Base-by-base conservation (phyloP, 2,329 filamentous ascomycete genomes). In the Samsoniella hepiali region DNA sequence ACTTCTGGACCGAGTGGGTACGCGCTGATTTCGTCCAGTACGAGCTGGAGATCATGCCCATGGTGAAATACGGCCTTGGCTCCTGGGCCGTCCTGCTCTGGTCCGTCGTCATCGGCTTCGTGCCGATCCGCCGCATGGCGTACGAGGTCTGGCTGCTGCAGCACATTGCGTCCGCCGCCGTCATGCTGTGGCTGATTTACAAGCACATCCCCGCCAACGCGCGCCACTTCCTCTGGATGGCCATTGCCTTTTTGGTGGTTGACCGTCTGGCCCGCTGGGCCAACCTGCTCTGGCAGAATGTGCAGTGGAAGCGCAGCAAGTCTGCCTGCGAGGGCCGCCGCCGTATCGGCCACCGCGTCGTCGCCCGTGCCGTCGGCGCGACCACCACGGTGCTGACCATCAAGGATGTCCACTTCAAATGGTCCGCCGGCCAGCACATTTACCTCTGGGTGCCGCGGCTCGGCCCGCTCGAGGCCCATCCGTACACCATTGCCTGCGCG, bases 81-180 rank as follows among this genome's bases (percentile, higher is more conserved):
- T 87, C 87, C 1, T 91, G 88, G 87, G 84, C 74, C 1, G 73
- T 90, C 15, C 74, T 91, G 38, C 75, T 87, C 0, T 91, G 88
- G 88, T 87, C 87, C 44, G 80, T 84, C 27, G 71, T 90, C 38
- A 84, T 84, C 7, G 87, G 86, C 2, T 78, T 89, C 62, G 80
- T 84, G 7, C 89, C 89, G 0, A 76, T 91, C 40, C 82, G 89
- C 5, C 81, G 84, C n/a, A 78, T 87, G 76, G 81, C 81, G 7
- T 91, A 91, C 71, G 89, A 91, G 75, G 65, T 90, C 0, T 91
- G 91, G 70, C 82, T 91, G 17, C 68, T 86, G 3, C 89, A 91
- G 72, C 89, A 91, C 71, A 76, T 91, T 32, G 72, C 84, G 17
- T 83, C 85, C 3, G 86, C 86, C 63, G 78, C 83, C 36, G 70